phyloP scores from a whole-genome alignment of 1,139 yeast genomes.

The Debaryomycetaceae sp. region DNA sequence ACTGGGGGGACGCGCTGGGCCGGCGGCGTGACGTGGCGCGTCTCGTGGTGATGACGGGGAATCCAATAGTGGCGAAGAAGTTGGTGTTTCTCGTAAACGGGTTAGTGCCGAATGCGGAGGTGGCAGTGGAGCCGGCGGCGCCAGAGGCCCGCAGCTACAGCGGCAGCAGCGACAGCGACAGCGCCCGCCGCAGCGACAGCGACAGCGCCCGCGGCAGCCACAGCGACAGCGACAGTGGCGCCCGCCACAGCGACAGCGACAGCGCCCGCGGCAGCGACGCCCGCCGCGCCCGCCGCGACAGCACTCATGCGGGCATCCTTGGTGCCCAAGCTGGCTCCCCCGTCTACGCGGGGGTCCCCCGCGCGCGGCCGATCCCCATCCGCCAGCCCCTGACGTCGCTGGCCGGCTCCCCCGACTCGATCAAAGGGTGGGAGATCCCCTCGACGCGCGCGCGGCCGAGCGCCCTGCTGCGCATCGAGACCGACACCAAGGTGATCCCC shows the following conservation, averaged over 20 bases:
- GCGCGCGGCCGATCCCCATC: constrained; percentile 38
- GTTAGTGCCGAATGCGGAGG: constrained; percentile 28
- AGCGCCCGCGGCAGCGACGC: too few relatives aligned
- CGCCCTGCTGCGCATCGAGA: constrained; percentile 11
- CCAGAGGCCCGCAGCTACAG: neutral
- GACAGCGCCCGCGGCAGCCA: neutral
- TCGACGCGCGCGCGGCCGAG: constrained; percentile 15
- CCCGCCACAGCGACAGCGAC: neutral
- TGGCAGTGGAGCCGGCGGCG: constrained; percentile 1
- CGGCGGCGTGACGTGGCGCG: constrained; percentile 34
- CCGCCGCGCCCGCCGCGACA: too few relatives aligned
- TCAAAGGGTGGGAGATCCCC: constrained; percentile 45
- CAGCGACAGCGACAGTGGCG: too few relatives aligned
- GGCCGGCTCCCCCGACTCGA: constrained; percentile 13
- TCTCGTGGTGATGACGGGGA: constrained; percentile 55
- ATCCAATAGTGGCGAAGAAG: constrained; percentile 59
- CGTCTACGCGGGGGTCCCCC: too few relatives aligned
- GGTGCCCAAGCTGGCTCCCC: too few relatives aligned
- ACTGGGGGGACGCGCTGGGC: constrained; percentile 13
- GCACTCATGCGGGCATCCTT: neutral
- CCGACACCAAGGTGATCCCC: constrained; percentile 20
- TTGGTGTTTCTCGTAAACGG: constrained; percentile 53
- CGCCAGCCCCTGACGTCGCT: constrained; percentile 12
- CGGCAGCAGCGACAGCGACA: constrained; percentile 1
- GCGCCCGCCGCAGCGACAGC: constrained; percentile 1